phyloP scores from a whole-genome alignment of 306 rosid genomes.

The Castanea sativa region DNA sequence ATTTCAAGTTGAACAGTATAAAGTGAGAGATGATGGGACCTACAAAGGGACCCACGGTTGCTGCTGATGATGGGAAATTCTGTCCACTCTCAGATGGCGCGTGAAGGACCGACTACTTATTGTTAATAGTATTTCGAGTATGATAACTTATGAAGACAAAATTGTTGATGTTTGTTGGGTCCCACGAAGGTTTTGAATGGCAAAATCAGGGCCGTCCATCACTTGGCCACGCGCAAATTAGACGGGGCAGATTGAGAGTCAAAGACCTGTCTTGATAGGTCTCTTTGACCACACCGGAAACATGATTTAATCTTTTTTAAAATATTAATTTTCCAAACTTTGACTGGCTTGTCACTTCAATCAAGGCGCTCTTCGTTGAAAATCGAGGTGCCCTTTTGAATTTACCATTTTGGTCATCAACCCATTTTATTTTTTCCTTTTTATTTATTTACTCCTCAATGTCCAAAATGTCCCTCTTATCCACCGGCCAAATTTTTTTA shows the following conservation, averaged over 20 bases:
- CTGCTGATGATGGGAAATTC: background rate
- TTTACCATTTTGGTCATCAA: conserved; percentile 31
- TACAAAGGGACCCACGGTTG: background rate
- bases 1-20: background rate
- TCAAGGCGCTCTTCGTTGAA: conserved; percentile 75
- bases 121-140: too few species aligned
- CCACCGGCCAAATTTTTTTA: background rate
- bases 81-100: conserved; percentile 17
- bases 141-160: conserved; percentile 5
- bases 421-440: background rate
- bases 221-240: background rate
- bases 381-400: conserved; percentile 2
- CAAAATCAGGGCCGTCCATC: conserved; percentile 29
- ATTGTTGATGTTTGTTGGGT: conserved; percentile 48
- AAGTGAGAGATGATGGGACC: background rate
- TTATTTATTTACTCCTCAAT: background rate
- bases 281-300: conserved; percentile 50
- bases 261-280: conserved; percentile 55
- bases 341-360: conserved; percentile 79
- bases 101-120: conserved; percentile 1
- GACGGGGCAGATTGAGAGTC: conserved; percentile 39
- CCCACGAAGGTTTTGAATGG: conserved; percentile 6
- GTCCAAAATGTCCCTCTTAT: conserved; percentile 19
- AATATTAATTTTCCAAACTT: conserved; percentile 41
- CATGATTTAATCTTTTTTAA: conserved; percentile 15